phyloP scores from a whole-genome alignment of 306 rosid genomes.

The Glycine tomentella region DNA sequence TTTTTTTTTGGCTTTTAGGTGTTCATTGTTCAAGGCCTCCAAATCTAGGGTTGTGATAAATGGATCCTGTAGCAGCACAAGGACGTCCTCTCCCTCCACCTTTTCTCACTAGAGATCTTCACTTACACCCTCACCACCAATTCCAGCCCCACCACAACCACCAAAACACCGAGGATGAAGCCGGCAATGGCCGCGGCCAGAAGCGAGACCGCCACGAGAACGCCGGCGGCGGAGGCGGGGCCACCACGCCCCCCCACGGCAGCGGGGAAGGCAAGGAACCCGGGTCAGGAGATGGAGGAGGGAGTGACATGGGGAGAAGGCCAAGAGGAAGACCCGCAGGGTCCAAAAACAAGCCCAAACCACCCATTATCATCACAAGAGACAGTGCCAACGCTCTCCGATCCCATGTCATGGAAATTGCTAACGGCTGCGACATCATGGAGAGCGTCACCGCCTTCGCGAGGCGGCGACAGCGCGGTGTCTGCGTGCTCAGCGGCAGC shows the following conservation, averaged over 20 bases:
- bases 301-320: conserved; percentile 58
- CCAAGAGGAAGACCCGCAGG: conserved; percentile 93
- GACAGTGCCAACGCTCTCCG: conserved; percentile 94
- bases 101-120: conserved; percentile 82
- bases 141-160: conserved; percentile 62
- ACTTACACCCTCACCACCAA: conserved; percentile 76
- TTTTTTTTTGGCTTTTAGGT: not conserved
- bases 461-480: conserved; percentile 77
- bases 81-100: conserved; percentile 91
- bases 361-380: conserved; percentile 88
- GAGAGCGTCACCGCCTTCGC: conserved; percentile 78
- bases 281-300: conserved; percentile 43
- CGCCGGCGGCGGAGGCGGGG: not conserved
- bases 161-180: conserved; percentile 64
- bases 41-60: conserved; percentile 46
- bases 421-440: conserved; percentile 84
- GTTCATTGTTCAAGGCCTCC: conserved; percentile 8
- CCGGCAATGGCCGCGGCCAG: conserved; percentile 59
- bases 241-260: conserved; percentile 5
- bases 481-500: conserved; percentile 83
- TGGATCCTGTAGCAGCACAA: conserved; percentile 90
- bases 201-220: conserved; percentile 73
- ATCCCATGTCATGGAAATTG: conserved; percentile 88
- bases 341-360: conserved; percentile 89
- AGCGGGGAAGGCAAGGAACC: conserved; percentile 52